Conservation (phyloP, 768 basidiomycete genomes). For the Mycena epipterygia region DNA sequence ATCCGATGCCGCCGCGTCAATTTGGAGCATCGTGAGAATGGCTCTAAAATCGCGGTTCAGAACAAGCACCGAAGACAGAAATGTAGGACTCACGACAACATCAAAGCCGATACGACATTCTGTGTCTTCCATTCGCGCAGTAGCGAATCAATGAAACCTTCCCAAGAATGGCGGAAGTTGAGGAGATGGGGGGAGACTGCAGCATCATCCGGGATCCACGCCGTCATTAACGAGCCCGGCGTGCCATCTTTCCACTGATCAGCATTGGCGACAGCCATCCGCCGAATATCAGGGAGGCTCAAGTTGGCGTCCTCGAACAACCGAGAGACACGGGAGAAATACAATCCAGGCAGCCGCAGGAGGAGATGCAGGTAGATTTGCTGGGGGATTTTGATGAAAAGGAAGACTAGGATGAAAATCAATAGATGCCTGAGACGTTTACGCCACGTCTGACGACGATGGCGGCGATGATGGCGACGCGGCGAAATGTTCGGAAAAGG, state of each 20-base stretch:
- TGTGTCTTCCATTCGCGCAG: constrained; percentile 72
- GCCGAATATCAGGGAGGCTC: constrained; percentile 57
- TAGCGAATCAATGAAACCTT: constrained; percentile 31
- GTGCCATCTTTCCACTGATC: constrained; percentile 28
- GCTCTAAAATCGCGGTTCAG: constrained; percentile 9
- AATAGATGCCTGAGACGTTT: not conserved
- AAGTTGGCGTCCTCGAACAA: constrained; percentile 69
- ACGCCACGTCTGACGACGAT: not conserved
- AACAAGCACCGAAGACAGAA: not conserved
- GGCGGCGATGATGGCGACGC: not conserved
- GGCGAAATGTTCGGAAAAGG: too few relatives aligned
- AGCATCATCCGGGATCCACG: constrained; percentile 39
- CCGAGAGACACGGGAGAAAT: constrained; percentile 68
- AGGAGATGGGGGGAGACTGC: constrained; percentile 59
- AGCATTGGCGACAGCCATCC: constrained; percentile 24
- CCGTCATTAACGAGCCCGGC: constrained; percentile 2
- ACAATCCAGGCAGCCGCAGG: constrained; percentile 65
- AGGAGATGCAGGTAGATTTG: constrained; percentile 43
- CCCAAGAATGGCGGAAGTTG: constrained; percentile 34
- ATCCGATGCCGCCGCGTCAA: constrained; percentile 56
- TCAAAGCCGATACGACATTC: constrained; percentile 66
- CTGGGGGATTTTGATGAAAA: constrained; percentile 34
- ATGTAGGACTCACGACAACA: constrained; percentile 23
- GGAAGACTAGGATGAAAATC: constrained; percentile 36
- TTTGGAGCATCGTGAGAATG: constrained; percentile 36